Base-by-base conservation (phyloP, 176 grass and related monocot genomes). In the Avena insularis region DNA sequence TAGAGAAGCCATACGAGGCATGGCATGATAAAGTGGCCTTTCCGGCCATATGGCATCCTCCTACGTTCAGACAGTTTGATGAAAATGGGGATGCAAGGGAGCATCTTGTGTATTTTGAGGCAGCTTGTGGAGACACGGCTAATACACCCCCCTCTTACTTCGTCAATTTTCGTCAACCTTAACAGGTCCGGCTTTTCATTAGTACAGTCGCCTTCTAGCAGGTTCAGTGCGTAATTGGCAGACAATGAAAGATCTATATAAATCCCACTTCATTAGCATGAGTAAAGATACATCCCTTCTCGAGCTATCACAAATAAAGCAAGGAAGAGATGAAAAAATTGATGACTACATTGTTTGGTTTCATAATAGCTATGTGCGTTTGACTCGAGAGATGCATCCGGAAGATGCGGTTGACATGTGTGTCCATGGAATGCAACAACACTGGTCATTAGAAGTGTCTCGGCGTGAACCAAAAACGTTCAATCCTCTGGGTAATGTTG, bases 1-100 rank as follows among this genome's bases (percentile, higher is more conserved):
- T 84, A 2, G 68, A 84, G 13, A 84, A 84, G 14, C 68, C 82
- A 8, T 84, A 74, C 45, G 68, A 84, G 12, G 40, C 82, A 25
- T 74, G 82, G 54, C 82, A 83, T 13, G 68, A 84, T 2, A 59
- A 11, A 11, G 82, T 84, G 0, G 4, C 36, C 0, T 84, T 83
- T 27, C 68, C 82, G 8, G n/a, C 35, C 0, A 19, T 29, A 4
- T 84, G 82, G 82, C 68, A 33, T n/a, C 68, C 68, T 8, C 82
- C 82, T 0, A 58, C 46, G 8, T 83, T 83, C 0, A 16, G 12
- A 4, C 64, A 56, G 20, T 82, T 82, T 1, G 80, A 82, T 40
- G 80, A 65, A 1, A 71, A 66, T 1, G 12, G 31, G 0, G 80
- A 82, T 16, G 65, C 64, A 10, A 9, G 29, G 25, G 80, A 82